Percentiles rank a stretch among this genome's conserved stretches.
phyloP scores from a whole-genome alignment of 164 flowering plant species.

The Aristolochia fimbriata region DNA sequence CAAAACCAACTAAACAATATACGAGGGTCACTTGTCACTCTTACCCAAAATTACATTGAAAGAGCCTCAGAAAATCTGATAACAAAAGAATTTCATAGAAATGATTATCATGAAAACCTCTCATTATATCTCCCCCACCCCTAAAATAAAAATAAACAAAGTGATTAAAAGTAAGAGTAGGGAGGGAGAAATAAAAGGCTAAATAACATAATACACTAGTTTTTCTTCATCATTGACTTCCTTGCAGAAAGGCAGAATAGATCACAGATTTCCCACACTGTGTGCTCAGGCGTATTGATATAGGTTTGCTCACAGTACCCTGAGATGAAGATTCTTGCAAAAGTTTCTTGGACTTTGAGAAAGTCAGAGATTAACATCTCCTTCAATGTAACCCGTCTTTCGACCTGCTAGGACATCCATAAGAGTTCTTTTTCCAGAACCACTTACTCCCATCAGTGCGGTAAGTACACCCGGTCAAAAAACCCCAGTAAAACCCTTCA shows the following conservation, averaged over 20 bases:
- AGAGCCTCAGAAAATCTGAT: constrained; percentile 71
- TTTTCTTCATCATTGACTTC: constrained; percentile 67
- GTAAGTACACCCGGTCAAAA: constrained; percentile 35
- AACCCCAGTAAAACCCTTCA: constrained; percentile 27
- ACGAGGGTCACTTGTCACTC: too few relatives aligned
- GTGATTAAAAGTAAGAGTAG: too few relatives aligned
- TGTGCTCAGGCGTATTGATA: constrained; percentile 32
- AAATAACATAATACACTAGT: constrained; percentile 32
- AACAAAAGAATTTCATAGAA: too few relatives aligned
- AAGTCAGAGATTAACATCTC: constrained; percentile 89
- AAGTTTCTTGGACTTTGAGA: constrained; percentile 84
- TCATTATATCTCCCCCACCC: too few relatives aligned
- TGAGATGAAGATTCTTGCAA: constrained; percentile 85
- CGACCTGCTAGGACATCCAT: constrained; percentile 82
- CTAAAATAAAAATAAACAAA: background rate
- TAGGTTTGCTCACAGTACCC: constrained; percentile 35
- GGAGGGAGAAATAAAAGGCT: too few relatives aligned
- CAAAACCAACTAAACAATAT: too few relatives aligned
- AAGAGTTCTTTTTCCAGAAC: constrained; percentile 70
- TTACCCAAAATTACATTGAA: too few relatives aligned
- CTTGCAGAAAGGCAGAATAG: constrained; percentile 84
- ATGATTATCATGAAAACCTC: too few relatives aligned
- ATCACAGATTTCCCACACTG: constrained; percentile 66
- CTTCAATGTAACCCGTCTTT: constrained; percentile 63
- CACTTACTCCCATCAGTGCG: constrained; percentile 65